Evolutionary conservation across 345 rosid genomes (phyloP), one percentile per base, ranked within the genome.

Genomic region (Melastoma malabathricum): DNA sequence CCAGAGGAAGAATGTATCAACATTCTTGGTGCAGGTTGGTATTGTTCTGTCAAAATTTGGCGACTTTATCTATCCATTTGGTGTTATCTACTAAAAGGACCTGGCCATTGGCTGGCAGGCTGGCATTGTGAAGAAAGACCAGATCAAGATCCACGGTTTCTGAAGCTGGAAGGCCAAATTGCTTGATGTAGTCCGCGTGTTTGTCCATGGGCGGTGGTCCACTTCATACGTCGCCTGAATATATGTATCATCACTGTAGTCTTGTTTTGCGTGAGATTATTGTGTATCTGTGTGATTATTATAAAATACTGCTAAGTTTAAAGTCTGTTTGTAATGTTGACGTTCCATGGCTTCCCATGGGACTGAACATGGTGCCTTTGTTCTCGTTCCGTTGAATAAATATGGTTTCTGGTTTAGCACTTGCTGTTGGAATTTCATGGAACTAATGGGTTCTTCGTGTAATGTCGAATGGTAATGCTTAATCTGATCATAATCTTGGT

Each of bases 81-180:
- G 17, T 4, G 18, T 23, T 15, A 18, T 51, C 58, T 4, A 34
- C 41, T 34, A 8, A 34, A 29, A 6, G 2, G 41, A 34, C 41
- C 41, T 12, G 12, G 2, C 2, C 41, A 7, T 34, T 48, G 20
- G 19, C 15, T 10, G 69, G 18, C 79, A 82, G 95, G 87, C 87
- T 55, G 89, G 83, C 48, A 74, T 85, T 58, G 84, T 85, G 82
- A 79, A 74, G 86, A 82, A 82, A 76, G 84, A 85, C 15, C 67
- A 70, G 43, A 85, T 85, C 67, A 85, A 85, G 66, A 82, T 85
- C 48, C 95, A 85, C 72, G 90, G 95, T 56, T 85, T 85, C 62
- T 82, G 56, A 79, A 18, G 48, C 13, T 5, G 13, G 46, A 23
- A 47, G 19, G 18, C 23, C 17, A 54, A 34, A 27, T 54, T 13